Evolutionary conservation across 805 yeast genomes (phyloP), one percentile per base, ranked within the genome.

Genomic region (Sugiyamaella qingdaonensis): DNA sequence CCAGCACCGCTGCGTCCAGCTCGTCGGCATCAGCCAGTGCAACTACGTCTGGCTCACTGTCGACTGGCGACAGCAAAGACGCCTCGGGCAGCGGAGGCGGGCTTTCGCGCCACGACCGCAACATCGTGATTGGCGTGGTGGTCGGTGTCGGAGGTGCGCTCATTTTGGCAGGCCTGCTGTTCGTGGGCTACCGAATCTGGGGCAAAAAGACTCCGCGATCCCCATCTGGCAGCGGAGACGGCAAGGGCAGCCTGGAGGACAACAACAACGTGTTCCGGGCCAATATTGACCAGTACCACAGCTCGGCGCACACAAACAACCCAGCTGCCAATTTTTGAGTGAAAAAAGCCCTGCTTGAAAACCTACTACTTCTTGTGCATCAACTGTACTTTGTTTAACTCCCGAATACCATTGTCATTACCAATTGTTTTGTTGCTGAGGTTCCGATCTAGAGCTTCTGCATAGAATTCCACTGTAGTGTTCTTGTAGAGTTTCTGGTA

Each of bases 141-240:
- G 84, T 85, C 4, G 90, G 90, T 52, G 77, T 86, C 11, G 88
- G 88, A 49, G 81, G 83, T 0, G 87, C 91, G 0, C 64, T 82
- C n/a, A 67, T 75, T 1, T 52, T 73, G 39, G 73, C 73, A 4
- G 73, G 68, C 5, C 68, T 70, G n/a, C 68, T 66, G 5, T 60
- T 62, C 48, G 59, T 61, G 11, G 56, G 35, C 31, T 61, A 48
- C 49, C 41, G 62, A 34, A 21, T 58, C 13, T 53, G 61, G 57
- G 50, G 59, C 43, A 57, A 51, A 47, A 51, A 50, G 61, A 49
- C 21, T 31, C 46, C 32, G 48, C 42, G 35, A 43, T 44, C 46
- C 51, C 44, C 55, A 18, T 52, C 50, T 29, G 47, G 37, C 18
- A 67, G 46, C 56, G 67, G 43, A 49, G 62, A 50, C 27, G 47